Percentiles rank a stretch among this genome's conserved stretches.
Conservation (phyloP, 306 rosid species). For the Castanea sativa region DNA sequence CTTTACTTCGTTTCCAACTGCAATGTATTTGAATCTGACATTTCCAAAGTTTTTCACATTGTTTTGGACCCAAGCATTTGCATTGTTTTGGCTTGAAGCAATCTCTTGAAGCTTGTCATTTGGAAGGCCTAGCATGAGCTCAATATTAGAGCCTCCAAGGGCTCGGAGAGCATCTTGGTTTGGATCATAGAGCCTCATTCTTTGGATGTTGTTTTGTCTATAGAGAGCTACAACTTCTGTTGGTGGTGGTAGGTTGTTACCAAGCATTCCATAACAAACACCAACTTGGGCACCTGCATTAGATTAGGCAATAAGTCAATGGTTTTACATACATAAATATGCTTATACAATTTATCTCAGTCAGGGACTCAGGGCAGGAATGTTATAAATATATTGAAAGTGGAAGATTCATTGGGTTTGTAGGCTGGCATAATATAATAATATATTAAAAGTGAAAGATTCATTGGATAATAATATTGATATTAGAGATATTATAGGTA, state of each 20-base stretch:
- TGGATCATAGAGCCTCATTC: constrained; percentile 42
- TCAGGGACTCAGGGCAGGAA: too few species aligned
- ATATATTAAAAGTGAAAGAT: too few species aligned
- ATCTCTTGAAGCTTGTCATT: constrained; percentile 11
- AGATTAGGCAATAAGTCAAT: background rate
- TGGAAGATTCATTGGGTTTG: too few species aligned
- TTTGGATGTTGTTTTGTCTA: constrained; percentile 28
- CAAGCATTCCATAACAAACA: constrained; percentile 52
- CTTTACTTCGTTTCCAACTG: constrained; percentile 49
- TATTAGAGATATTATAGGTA: too few species aligned
- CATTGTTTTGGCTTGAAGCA: constrained; percentile 30
- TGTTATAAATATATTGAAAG: too few species aligned
- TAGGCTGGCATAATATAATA: too few species aligned
- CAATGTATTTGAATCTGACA: constrained; percentile 47
- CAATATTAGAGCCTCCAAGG: constrained; percentile 44
- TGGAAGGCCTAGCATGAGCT: constrained; percentile 24
- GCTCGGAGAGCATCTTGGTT: constrained; percentile 34
- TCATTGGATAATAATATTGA: too few species aligned
- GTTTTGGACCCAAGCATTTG: constrained; percentile 42
- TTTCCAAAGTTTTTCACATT: constrained; percentile 19
- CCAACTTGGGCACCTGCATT: constrained; percentile 44
- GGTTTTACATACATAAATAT: too few species aligned
- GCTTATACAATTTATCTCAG: too few species aligned
- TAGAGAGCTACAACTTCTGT: constrained; percentile 36
- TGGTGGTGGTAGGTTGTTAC: constrained; percentile 34